phyloP scores from a whole-genome alignment of 805 yeast species.

The Barnettozyma californica region DNA sequence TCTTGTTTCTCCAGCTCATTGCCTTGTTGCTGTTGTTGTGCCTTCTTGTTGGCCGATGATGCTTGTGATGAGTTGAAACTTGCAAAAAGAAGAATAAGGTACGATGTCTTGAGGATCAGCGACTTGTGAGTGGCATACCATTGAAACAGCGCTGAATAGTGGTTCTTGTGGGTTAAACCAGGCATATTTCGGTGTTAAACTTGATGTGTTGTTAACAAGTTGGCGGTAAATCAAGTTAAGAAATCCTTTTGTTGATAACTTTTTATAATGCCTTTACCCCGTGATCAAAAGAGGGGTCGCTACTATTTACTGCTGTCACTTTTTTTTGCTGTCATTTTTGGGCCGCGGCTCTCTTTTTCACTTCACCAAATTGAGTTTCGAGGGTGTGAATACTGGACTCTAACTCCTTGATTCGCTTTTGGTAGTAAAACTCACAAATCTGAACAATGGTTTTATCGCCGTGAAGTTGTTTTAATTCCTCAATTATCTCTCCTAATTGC shows the following conservation, averaged over 20 bases:
- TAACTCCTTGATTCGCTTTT: slow-evolving; percentile 14
- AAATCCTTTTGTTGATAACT: background rate
- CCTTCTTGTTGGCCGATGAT: background rate
- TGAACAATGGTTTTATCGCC: slow-evolving; percentile 13
- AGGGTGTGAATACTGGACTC: slow-evolving; percentile 8
- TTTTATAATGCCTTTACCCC: background rate
- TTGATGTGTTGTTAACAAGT: background rate
- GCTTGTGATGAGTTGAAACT: slow-evolving; percentile 21
- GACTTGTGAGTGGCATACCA: slow-evolving; percentile 25
- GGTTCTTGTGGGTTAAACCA: background rate
- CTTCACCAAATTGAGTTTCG: slow-evolving; percentile 9
- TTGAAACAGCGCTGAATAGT: slow-evolving; percentile 7
- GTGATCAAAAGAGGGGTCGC: background rate
- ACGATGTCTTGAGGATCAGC: slow-evolving; percentile 23
- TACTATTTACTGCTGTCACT: background rate
- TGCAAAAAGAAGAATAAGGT: slow-evolving; percentile 21
- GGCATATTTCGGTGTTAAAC: background rate
- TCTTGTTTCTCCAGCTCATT: background rate
- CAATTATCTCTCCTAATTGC: slow-evolving; percentile 6
- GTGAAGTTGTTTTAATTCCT: slow-evolving; percentile 3
- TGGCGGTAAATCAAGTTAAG: background rate
- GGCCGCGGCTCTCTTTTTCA: slow-evolving; percentile 2
- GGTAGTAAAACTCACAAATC: slow-evolving; percentile 21
- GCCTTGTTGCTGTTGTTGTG: background rate
- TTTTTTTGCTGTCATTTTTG: background rate